Percentiles rank a stretch among this genome's conserved stretches.
Evolutionary conservation across 768 basidiomycete species (phyloP).

Genomic region (Leucocoprinus sp.): DNA sequence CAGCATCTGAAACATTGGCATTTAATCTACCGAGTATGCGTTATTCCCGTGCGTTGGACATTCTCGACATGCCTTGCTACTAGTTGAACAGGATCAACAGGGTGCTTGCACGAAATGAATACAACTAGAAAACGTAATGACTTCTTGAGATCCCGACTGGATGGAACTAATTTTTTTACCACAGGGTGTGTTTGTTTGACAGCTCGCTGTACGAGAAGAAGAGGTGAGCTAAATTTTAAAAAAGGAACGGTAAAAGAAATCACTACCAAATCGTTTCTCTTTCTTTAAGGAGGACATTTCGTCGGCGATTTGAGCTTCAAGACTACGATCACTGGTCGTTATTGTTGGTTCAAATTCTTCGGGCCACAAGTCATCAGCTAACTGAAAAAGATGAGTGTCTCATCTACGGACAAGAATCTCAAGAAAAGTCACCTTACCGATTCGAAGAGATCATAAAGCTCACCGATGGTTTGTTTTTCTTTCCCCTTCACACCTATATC

Average conservation of each 20-base stretch:
- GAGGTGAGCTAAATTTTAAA: conserved; percentile 24
- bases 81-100: conserved; percentile 68
- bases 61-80: conserved; percentile 56
- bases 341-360: conserved; percentile 26
- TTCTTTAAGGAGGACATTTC: conserved; percentile 60
- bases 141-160: conserved; percentile 1
- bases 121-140: conserved; percentile 39
- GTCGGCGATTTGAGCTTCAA: conserved; percentile 65
- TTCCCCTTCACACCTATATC: conserved; percentile 63
- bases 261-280: conserved; percentile 57
- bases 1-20: conserved; percentile 21
- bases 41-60: conserved; percentile 52
- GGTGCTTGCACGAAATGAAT: conserved; percentile 73
- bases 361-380: conserved; percentile 71
- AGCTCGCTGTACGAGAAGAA: conserved; percentile 44
- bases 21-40: conserved; percentile 63
- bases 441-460: conserved; percentile 74
- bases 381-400: conserved; percentile 28
- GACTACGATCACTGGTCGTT: conserved; percentile 29
- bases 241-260: not conserved
- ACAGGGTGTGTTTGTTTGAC: conserved; percentile 73
- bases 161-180: conserved; percentile 47
- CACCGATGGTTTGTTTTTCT: conserved; percentile 69
- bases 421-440: conserved; percentile 37
- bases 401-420: not conserved